Conservation (phyloP, 192 early-diverging fungal genomes). For the Lobosporangium transversale region DNA sequence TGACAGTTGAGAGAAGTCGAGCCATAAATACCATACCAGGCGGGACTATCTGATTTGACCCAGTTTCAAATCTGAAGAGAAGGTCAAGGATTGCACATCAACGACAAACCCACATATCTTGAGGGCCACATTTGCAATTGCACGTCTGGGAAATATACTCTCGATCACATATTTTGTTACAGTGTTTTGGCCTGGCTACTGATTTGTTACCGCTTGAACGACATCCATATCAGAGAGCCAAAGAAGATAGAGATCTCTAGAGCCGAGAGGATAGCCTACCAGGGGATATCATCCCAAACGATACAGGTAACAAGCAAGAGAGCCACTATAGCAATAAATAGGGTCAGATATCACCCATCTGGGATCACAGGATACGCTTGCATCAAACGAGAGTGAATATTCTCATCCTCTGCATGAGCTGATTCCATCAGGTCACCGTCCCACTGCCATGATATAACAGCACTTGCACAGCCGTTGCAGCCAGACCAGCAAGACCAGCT, state of each 20-base stretch:
- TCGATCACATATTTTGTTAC: constrained; percentile 57
- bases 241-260: constrained; percentile 50
- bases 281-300: constrained; percentile 58
- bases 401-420: constrained; percentile 49
- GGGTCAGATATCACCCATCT: constrained; percentile 56
- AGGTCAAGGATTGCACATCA: constrained; percentile 77
- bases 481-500: constrained; percentile 64
- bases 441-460: constrained; percentile 67
- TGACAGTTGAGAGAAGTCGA: constrained; percentile 66
- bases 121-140: constrained; percentile 65
- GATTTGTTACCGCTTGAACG: constrained; percentile 65
- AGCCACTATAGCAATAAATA: constrained; percentile 52
- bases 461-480: constrained; percentile 64
- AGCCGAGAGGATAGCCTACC: constrained; percentile 58
- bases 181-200: constrained; percentile 61
- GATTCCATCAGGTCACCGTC: constrained; percentile 55
- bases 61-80: constrained; percentile 78
- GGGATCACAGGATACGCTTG: constrained; percentile 63
- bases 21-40: constrained; percentile 71
- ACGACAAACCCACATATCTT: constrained; percentile 67
- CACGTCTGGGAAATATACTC: constrained; percentile 61
- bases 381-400: constrained; percentile 74
- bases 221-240: constrained; percentile 41
- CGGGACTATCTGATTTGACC: constrained; percentile 78
- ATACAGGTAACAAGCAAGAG: constrained; percentile 71